Percentiles rank a stretch among this genome's conserved stretches.
Conservation (phyloP, 1,284 basidiomycete genomes). For the Cerrena zonata region DNA sequence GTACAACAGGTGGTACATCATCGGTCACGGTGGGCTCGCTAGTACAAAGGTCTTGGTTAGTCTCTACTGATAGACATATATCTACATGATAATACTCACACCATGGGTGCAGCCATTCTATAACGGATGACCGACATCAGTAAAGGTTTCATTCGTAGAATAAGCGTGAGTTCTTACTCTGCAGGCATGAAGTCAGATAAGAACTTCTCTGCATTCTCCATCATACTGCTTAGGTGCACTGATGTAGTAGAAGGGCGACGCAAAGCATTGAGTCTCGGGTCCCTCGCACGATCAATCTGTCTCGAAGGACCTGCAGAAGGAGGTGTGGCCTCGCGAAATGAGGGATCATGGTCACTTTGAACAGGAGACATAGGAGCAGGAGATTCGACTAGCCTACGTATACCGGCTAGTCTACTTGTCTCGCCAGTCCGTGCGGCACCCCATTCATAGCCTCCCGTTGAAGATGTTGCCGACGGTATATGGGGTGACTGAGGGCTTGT, state of each 20-base stretch:
- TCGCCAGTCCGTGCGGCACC: not conserved
- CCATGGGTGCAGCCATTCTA: constrained; percentile 7
- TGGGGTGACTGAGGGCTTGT: constrained; percentile 1
- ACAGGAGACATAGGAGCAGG: constrained; percentile 4
- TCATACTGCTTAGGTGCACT: not conserved
- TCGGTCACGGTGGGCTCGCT: too few species aligned
- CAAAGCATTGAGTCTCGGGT: not conserved
- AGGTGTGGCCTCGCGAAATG: not conserved
- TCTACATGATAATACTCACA: constrained; percentile 8
- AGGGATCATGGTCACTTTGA: not conserved
- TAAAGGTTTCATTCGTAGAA: not conserved
- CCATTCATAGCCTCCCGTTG: not conserved
- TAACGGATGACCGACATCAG: not conserved
- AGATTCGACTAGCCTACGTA: constrained; percentile 5
- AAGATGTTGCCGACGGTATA: not conserved
- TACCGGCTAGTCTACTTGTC: not conserved
- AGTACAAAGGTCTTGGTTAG: too few species aligned
- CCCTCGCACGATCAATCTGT: not conserved
- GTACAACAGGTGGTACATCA: too few species aligned
- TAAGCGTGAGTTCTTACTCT: constrained; percentile 8
- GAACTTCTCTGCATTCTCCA: constrained; percentile 28
- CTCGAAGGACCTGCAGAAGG: not conserved
- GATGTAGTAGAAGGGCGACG: not conserved
- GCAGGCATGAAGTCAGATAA: constrained; percentile 17
- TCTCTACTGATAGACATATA: too few species aligned